Evolutionary conservation across 768 basidiomycete species (phyloP).

Genomic region (Mycena sanguinolenta): DNA sequence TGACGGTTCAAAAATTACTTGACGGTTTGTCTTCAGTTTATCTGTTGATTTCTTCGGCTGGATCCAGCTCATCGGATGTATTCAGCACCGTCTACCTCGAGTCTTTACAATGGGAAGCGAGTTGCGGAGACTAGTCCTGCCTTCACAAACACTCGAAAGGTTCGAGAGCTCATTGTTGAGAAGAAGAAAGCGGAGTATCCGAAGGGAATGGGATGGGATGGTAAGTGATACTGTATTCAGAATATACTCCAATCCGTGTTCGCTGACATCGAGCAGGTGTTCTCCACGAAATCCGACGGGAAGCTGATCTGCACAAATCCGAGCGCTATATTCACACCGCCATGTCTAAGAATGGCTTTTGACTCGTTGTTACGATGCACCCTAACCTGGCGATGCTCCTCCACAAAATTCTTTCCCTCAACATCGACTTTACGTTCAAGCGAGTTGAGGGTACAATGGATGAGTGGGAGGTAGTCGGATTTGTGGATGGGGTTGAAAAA

Average conservation of each 20-base stretch:
- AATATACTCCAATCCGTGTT: neutral
- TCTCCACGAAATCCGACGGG: neutral
- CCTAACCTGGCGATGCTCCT: neutral
- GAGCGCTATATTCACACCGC: neutral
- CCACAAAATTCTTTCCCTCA: neutral
- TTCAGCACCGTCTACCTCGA: constrained; percentile 8
- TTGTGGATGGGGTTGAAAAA: no score
- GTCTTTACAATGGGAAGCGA: neutral
- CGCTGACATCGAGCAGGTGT: neutral
- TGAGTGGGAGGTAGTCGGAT: no score
- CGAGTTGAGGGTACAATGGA: no score
- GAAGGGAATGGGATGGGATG: neutral
- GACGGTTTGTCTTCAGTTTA: constrained; percentile 5
- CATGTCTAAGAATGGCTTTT: neutral
- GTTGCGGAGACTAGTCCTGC: neutral
- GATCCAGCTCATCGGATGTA: neutral
- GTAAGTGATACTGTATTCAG: neutral
- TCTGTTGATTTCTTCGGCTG: neutral
- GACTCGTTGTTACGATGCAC: neutral
- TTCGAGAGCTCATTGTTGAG: neutral
- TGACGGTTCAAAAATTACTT: constrained; percentile 24
- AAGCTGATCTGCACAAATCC: neutral
- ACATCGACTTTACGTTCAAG: neutral
- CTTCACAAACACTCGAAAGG: neutral
- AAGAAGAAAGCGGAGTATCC: neutral